Conservation (phyloP, 2,329 filamentous ascomycete species). For the Ustilaginoidea virens region DNA sequence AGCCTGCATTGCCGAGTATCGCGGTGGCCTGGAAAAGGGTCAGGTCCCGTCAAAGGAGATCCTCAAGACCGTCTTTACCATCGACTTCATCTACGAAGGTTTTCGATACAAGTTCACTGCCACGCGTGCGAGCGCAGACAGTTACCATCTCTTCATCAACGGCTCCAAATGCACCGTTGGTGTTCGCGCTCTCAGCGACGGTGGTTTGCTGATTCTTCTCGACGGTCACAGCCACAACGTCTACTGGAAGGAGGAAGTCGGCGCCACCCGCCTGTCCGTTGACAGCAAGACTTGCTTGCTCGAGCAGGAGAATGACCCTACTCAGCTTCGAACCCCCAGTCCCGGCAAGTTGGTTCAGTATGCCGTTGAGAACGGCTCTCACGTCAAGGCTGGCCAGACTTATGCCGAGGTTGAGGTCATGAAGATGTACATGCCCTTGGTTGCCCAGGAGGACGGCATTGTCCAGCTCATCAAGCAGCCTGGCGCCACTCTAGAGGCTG, state of each 20-base stretch:
- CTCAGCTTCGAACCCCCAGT: constrained; percentile 84
- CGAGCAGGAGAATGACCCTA: constrained; percentile 98
- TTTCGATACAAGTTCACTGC: constrained; percentile 96
- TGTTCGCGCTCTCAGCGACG: constrained; percentile 82
- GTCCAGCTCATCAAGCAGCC: constrained; percentile 99
- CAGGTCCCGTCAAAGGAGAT: constrained; percentile 95
- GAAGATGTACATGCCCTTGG: constrained; percentile 99
- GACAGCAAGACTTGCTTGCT: constrained; percentile 96
- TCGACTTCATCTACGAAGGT: constrained; percentile 98
- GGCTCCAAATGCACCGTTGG: constrained; percentile 92
- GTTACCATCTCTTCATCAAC: constrained; percentile 97
- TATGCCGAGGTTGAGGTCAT: constrained; percentile 98
- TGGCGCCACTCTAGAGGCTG: constrained; percentile 90
- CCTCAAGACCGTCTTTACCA: constrained; percentile 90
- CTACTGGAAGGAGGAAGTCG: constrained; percentile 99
- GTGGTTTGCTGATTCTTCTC: constrained; percentile 80
- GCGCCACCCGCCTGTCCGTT: constrained; percentile 86
- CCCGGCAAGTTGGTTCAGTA: constrained; percentile 98
- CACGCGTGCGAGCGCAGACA: constrained; percentile 79
- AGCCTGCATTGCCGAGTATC: constrained; percentile 73
- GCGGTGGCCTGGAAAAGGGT: constrained; percentile 80
- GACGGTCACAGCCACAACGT: constrained; percentile 92
- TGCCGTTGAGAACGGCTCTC: constrained; percentile 85
- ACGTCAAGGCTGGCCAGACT: constrained; percentile 80
- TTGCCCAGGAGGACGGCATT: constrained; percentile 87